Conservation (phyloP, 169 alveolate genomes). For the Plasmodium fragile region DNA sequence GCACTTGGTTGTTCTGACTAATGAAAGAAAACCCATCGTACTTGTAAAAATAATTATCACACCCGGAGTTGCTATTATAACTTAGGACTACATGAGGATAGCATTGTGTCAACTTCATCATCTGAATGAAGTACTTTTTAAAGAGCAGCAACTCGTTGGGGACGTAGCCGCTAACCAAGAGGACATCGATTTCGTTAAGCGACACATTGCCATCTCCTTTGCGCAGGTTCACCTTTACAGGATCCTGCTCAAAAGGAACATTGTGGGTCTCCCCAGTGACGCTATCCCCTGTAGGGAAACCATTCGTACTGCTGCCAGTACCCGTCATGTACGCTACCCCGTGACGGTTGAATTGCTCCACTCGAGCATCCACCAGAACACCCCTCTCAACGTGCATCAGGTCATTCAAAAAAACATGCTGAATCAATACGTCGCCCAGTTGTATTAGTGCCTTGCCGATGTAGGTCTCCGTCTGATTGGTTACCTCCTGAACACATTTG, state of each 20-base stretch:
- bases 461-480: conserved; percentile 69
- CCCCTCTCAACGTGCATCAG: conserved; percentile 19
- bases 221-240: neutral
- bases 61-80: conserved; percentile 55
- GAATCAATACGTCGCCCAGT: neutral
- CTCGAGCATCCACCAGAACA: neutral
- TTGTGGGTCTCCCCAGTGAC: neutral
- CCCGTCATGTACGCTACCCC: neutral
- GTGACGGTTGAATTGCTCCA: neutral
- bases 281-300: neutral
- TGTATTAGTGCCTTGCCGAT: conserved; percentile 35
- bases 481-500: conserved; percentile 30
- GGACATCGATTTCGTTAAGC: conserved; percentile 26
- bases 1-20: conserved; percentile 4
- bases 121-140: conserved; percentile 40
- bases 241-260: conserved; percentile 7
- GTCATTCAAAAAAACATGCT: conserved; percentile 50
- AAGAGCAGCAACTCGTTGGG: conserved; percentile 46
- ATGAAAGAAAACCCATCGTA: conserved; percentile 76
- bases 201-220: neutral
- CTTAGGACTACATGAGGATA: conserved; percentile 46
- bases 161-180: conserved; percentile 48
- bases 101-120: conserved; percentile 33
- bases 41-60: conserved; percentile 64
- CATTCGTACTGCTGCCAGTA: neutral